Conservation (phyloP, 1,284 basidiomycete genomes). For the Austroboletus novae-zelandiae region DNA sequence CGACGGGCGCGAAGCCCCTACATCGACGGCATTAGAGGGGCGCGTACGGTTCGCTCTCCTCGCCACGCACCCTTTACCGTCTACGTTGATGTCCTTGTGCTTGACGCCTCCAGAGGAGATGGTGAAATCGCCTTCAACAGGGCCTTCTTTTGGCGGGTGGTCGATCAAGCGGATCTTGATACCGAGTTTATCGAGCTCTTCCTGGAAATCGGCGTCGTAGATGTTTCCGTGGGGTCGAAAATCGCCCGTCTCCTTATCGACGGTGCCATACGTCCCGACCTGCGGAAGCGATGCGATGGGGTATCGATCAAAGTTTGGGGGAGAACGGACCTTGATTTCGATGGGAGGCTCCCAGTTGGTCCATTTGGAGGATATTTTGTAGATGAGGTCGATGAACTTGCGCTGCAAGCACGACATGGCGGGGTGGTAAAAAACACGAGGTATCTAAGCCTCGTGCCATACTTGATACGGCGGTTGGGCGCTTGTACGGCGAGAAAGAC, state of each 20-base stretch:
- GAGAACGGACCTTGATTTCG: conserved; percentile 16
- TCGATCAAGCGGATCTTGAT: conserved; percentile 17
- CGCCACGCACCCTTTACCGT: conserved; percentile 4
- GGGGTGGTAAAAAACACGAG: neutral
- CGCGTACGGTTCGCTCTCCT: too few species aligned
- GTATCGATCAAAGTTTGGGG: neutral
- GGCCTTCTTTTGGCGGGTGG: conserved; percentile 11
- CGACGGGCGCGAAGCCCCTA: neutral
- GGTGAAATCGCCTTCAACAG: conserved; percentile 23
- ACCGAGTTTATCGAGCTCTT: conserved; percentile 13
- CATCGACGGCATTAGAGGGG: too few species aligned
- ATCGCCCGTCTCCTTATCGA: conserved; percentile 22
- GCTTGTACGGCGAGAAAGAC: too few species aligned
- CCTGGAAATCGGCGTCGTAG: conserved; percentile 26
- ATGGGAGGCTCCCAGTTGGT: conserved; percentile 28
- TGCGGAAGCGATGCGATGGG: conserved; percentile 2
- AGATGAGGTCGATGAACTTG: conserved; percentile 31
- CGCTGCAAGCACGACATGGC: conserved; percentile 15
- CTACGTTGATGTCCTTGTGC: conserved; percentile 1
- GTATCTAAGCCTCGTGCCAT: too few species aligned
- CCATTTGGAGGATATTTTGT: conserved; percentile 21
- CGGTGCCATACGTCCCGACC: conserved; percentile 27
- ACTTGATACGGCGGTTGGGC: too few species aligned
- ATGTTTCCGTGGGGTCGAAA: conserved; percentile 25
- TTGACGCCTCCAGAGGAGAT: conserved; percentile 16